These are phyloP conservation scores for Xenoacremonium recifei DNA, from an alignment of 2,329 filamentous ascomycete genomes.

Conservation along the genomic window DNA sequence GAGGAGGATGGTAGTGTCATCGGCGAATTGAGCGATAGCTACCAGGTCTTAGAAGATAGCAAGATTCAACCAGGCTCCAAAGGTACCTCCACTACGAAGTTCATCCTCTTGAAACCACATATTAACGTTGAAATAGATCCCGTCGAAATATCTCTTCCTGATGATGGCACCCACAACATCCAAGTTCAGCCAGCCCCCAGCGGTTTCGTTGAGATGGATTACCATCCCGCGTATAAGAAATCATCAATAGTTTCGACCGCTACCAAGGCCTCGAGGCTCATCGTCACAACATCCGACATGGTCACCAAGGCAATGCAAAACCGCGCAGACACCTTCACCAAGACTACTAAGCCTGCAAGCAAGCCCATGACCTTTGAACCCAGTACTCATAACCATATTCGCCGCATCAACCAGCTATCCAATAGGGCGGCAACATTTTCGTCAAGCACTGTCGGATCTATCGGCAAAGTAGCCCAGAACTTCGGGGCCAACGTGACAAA, in stretches of 20 bases:
- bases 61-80: conserved; percentile 84
- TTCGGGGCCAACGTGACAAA: conserved; percentile 69
- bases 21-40: conserved; percentile 82
- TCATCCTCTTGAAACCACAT: background rate
- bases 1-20: conserved; percentile 96
- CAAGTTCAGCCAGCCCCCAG: conserved; percentile 65
- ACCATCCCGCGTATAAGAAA: conserved; percentile 89
- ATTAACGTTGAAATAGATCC: too few relatives aligned
- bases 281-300: conserved; percentile 82
- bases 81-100: conserved; percentile 51
- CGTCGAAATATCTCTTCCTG: conserved; percentile 73
- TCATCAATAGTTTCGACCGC: conserved; percentile 85
- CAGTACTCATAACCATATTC: conserved; percentile 78
- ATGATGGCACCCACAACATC: conserved; percentile 62
- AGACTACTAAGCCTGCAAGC: conserved; percentile 71
- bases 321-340: conserved; percentile 77
- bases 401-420: conserved; percentile 87
- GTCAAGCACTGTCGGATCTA: conserved; percentile 81
- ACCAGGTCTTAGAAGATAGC: conserved; percentile 74
- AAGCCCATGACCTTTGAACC: conserved; percentile 88
- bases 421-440: conserved; percentile 75
- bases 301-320: conserved; percentile 74
- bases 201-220: conserved; percentile 72
- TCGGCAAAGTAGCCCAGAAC: conserved; percentile 84
- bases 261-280: conserved; percentile 81